These are phyloP conservation scores for Nicotiana attenuata DNA, from an alignment of 257 asterid species.

Conservation along the genomic window DNA sequence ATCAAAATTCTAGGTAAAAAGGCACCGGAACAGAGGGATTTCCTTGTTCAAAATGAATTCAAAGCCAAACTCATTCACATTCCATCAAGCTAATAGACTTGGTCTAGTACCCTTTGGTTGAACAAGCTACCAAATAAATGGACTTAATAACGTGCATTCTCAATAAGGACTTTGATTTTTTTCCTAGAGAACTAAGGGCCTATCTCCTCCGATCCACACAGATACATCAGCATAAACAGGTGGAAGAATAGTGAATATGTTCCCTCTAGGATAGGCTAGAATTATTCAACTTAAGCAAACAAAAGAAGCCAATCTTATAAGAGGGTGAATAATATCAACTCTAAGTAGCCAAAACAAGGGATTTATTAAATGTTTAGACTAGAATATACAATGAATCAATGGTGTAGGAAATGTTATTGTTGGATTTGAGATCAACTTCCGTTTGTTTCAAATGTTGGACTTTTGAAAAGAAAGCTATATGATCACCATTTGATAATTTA, in stretches of 20 bases:
- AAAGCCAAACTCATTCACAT: neutral
- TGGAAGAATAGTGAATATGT: neutral
- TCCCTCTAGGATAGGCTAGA: neutral
- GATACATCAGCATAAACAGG: neutral
- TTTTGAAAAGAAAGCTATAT: too few species aligned
- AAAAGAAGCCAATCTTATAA: neutral
- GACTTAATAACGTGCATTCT: neutral
- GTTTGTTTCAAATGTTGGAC: too few species aligned
- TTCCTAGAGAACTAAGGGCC: too few species aligned
- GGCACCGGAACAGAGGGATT: neutral
- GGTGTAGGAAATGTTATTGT: too few species aligned
- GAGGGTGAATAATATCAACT: neutral
- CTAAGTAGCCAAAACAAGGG: neutral
- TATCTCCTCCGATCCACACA: neutral
- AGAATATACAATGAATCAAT: too few species aligned
- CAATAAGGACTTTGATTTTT: too few species aligned
- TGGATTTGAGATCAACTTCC: too few species aligned
- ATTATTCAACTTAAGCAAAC: neutral
- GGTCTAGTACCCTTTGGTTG: neutral
- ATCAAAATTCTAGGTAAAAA: neutral
- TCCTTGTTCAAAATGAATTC: neutral
- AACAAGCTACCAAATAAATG: neutral
- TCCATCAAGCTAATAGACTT: neutral
- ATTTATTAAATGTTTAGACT: constrained; percentile 1
- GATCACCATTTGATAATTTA: too few species aligned